Percentiles rank a stretch among this genome's conserved stretches.
phyloP scores from a whole-genome alignment of 2,329 filamentous ascomycete genomes.

The Diaporthe sp. region DNA sequence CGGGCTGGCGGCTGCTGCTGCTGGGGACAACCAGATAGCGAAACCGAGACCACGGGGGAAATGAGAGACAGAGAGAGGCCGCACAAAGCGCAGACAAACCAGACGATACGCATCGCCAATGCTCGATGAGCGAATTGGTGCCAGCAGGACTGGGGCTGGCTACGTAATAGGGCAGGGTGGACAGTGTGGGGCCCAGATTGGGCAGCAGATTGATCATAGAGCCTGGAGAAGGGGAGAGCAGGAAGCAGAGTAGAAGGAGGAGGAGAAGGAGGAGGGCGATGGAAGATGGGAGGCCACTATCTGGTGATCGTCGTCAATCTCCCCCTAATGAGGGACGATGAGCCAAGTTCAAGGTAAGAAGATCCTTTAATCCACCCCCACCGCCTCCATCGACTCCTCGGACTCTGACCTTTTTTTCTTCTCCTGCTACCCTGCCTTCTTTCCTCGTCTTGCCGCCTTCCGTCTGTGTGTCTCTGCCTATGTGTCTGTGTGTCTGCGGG shows the following conservation, averaged over 20 bases:
- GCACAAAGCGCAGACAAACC: conserved; percentile 14
- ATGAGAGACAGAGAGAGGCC: conserved; percentile 2
- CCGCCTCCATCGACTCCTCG: conserved; percentile 25
- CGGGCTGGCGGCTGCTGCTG: neutral
- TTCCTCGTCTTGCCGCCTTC: neutral
- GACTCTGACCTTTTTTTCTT: conserved; percentile 4
- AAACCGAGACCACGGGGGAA: neutral
- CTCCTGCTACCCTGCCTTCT: neutral
- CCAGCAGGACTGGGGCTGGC: conserved; percentile 24
- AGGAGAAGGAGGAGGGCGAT: neutral
- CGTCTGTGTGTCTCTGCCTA: neutral
- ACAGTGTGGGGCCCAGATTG: conserved; percentile 4
- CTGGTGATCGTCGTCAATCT: conserved; percentile 39
- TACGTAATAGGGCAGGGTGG: conserved; percentile 24
- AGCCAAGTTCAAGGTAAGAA: conserved; percentile 34
- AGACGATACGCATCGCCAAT: neutral
- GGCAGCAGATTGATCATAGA: conserved; percentile 6
- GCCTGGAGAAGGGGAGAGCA: neutral
- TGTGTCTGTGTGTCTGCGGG: neutral
- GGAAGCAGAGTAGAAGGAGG: neutral
- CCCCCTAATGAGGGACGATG: conserved; percentile 35
- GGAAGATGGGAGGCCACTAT: conserved; percentile 6
- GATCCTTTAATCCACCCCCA: conserved; percentile 33
- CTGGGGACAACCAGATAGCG: neutral
- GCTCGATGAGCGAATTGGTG: neutral